These are phyloP conservation scores for Inonotus hispidus DNA, from an alignment of 1,284 basidiomycete species.

Conservation along the genomic window DNA sequence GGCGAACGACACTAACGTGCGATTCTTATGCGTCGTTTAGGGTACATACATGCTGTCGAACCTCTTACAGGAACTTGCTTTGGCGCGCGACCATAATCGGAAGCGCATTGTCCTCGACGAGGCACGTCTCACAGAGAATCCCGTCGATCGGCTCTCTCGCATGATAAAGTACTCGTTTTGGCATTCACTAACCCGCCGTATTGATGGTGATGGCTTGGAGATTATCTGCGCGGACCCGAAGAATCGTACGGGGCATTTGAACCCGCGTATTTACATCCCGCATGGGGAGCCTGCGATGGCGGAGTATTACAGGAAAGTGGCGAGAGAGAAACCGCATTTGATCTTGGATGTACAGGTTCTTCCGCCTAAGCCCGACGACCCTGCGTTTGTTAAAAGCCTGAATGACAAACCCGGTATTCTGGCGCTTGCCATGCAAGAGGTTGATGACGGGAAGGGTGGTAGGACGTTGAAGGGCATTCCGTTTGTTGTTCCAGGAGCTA, in stretches of 20 bases:
- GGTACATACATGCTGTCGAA: slow-evolving; percentile 99
- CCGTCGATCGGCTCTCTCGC: slow-evolving; percentile 91
- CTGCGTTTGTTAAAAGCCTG: slow-evolving; percentile 85
- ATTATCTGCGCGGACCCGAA: slow-evolving; percentile 97
- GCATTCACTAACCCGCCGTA: slow-evolving; percentile 94
- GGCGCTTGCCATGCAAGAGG: slow-evolving; percentile 92
- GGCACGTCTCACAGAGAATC: slow-evolving; percentile 92
- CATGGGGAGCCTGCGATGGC: slow-evolving; percentile 90
- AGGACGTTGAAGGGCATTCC: slow-evolving; percentile 88
- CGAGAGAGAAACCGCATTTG: slow-evolving; percentile 82
- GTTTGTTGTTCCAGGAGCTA: slow-evolving; percentile 95
- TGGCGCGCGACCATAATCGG: slow-evolving; percentile 92
- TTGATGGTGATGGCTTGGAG: slow-evolving; percentile 95
- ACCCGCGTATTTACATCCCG: slow-evolving; percentile 93
- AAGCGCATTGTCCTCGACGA: slow-evolving; percentile 98
- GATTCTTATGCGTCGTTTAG: slow-evolving; percentile 36
- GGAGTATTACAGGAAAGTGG: slow-evolving; percentile 84
- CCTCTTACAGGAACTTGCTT: slow-evolving; percentile 95
- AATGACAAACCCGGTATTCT: slow-evolving; percentile 93
- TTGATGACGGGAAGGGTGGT: slow-evolving; percentile 73
- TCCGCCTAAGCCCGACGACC: slow-evolving; percentile 81
- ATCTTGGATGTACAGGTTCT: slow-evolving; percentile 88
- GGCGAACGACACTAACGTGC: slow-evolving; percentile 9
- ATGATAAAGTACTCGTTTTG: slow-evolving; percentile 99
- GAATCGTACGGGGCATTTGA: slow-evolving; percentile 81